Evolutionary conservation across 2,329 filamentous ascomycete species (phyloP).

Genomic region (Fusarium decemcellulare): DNA sequence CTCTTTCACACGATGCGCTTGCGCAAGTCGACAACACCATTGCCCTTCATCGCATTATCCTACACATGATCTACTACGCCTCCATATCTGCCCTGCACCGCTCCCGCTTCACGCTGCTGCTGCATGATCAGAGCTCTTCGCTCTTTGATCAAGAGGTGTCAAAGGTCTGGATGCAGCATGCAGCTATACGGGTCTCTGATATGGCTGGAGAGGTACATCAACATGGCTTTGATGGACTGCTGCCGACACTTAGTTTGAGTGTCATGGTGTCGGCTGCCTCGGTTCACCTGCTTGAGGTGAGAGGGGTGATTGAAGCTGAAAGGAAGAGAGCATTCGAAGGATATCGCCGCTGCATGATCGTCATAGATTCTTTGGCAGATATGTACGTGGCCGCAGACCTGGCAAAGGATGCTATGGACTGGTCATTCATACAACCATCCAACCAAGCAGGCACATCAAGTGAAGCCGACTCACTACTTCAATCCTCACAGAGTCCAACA

Average conservation of each 20-base stretch:
- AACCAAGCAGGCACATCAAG: conserved; percentile 47
- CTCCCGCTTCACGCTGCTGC: conserved; percentile 82
- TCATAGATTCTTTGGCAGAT: conserved; percentile 16
- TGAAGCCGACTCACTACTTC: neutral
- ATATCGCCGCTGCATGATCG: conserved; percentile 15
- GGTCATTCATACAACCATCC: conserved; percentile 3
- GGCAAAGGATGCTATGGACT: conserved; percentile 22
- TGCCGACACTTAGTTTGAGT: conserved; percentile 90
- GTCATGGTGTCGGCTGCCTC: conserved; percentile 92
- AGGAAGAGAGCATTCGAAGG: conserved; percentile 7
- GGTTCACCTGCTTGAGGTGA: conserved; percentile 78
- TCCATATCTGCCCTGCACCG: conserved; percentile 90
- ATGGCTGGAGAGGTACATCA: conserved; percentile 83
- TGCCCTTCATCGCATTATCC: conserved; percentile 81
- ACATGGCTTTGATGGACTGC: conserved; percentile 79
- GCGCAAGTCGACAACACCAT: conserved; percentile 58
- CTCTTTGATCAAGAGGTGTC: conserved; percentile 84
- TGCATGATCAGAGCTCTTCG: conserved; percentile 63
- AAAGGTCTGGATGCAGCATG: conserved; percentile 84
- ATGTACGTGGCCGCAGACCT: conserved; percentile 26
- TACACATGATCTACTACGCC: conserved; percentile 94
- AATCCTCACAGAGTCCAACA: neutral
- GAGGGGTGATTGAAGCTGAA: conserved; percentile 9
- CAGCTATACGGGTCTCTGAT: conserved; percentile 85
- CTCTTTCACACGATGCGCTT: conserved; percentile 55